Percentiles rank a stretch among this genome's conserved stretches.
Evolutionary conservation across 371 early-diverging fungal species (phyloP).

Genomic region (Actinomucor elegans): DNA sequence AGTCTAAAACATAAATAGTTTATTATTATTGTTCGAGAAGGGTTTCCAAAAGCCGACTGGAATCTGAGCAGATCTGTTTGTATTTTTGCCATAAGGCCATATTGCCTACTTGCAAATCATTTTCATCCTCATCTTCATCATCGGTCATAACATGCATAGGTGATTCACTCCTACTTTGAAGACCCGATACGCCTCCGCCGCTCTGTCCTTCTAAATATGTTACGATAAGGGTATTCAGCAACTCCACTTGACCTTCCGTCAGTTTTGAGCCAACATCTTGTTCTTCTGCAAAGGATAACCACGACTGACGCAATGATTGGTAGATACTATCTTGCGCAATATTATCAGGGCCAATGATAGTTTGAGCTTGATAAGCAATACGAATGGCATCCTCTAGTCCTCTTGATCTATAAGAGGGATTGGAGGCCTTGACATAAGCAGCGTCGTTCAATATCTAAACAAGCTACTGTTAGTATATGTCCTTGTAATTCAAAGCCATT

Average conservation of each 20-base stretch:
- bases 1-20: neutral
- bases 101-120: neutral
- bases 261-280: constrained; percentile 5
- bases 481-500: neutral
- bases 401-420: constrained; percentile 32
- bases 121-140: neutral
- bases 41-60: neutral
- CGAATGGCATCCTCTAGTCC: constrained; percentile 43
- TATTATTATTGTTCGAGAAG: constrained; percentile 1
- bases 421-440: constrained; percentile 31
- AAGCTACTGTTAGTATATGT: neutral
- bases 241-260: constrained; percentile 23
- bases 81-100: constrained; percentile 15
- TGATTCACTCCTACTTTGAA: neutral
- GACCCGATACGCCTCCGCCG: neutral
- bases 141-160: neutral
- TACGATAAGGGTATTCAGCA: constrained; percentile 41
- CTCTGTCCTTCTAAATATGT: constrained; percentile 37
- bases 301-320: constrained; percentile 28
- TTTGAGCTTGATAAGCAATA: constrained; percentile 37
- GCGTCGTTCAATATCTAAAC: constrained; percentile 22
- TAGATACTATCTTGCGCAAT: constrained; percentile 22
- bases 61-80: neutral
- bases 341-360: constrained; percentile 33
- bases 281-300: constrained; percentile 40